phyloP scores from a whole-genome alignment of 345 rosid species.

The Geranium rotundifolium region DNA sequence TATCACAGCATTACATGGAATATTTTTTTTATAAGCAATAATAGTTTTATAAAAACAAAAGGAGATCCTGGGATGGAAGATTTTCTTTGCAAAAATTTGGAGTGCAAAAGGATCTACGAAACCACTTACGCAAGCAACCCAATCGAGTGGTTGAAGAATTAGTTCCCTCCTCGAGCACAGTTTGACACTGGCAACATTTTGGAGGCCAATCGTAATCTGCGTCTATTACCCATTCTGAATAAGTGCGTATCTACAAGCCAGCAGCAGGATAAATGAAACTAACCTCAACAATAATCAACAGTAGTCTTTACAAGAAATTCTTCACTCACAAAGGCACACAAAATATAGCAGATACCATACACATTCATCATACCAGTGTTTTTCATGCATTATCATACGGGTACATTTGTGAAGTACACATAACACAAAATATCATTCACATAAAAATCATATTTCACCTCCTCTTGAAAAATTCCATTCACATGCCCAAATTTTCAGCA shows the following conservation, averaged over 20 bases:
- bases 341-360: no score
- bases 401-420: no score
- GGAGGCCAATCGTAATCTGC: slow-evolving; percentile 97
- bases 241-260: slow-evolving; percentile 62
- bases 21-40: background rate
- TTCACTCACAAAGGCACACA: background rate
- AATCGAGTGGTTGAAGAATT: slow-evolving; percentile 69
- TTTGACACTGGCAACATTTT: slow-evolving; percentile 79
- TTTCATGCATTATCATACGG: background rate
- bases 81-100: background rate
- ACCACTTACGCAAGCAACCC: slow-evolving; percentile 93
- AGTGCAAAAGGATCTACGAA: slow-evolving; percentile 3
- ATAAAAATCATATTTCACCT: no score
- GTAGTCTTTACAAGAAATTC: background rate
- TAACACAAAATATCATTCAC: no score
- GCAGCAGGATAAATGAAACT: slow-evolving; percentile 1
- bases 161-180: slow-evolving; percentile 52
- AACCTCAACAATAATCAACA: background rate
- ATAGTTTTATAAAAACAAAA: slow-evolving; percentile 1
- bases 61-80: background rate
- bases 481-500: no score
- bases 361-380: no score
- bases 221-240: slow-evolving; percentile 99
- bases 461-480: no score
- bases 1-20: no score